These are phyloP conservation scores for Eragrostis tef DNA, from an alignment of 202 grass and related monocot genomes.

Conservation along the genomic window DNA sequence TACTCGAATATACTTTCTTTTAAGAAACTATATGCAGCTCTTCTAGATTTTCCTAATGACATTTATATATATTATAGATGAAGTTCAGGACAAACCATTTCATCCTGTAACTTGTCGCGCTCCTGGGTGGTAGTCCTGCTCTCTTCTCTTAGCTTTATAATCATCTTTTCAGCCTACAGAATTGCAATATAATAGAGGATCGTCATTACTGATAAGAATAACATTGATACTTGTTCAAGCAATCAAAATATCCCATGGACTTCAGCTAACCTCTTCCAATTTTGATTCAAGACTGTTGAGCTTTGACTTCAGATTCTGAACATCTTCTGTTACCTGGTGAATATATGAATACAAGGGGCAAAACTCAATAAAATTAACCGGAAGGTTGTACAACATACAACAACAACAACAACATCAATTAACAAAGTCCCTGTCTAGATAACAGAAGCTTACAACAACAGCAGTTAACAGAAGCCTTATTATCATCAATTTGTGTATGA, in stretches of 20 bases:
- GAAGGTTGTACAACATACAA: neutral
- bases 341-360: conserved; percentile 30
- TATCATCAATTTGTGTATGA: neutral
- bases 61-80: neutral
- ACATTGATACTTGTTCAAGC: conserved; percentile 25
- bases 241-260: conserved; percentile 35
- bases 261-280: conserved; percentile 78
- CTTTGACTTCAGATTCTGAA: conserved; percentile 87
- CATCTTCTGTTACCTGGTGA: conserved; percentile 83
- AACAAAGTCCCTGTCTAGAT: neutral
- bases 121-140: conserved; percentile 66
- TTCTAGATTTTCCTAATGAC: conserved; percentile 9
- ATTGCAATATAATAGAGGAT: conserved; percentile 23
- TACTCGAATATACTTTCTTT: neutral
- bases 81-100: conserved; percentile 66
- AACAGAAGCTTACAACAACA: conserved; percentile 63
- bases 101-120: conserved; percentile 75
- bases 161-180: conserved; percentile 87
- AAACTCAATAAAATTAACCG: conserved; percentile 32
- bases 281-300: conserved; percentile 81
- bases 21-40: neutral
- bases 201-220: conserved; percentile 11
- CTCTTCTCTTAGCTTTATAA: conserved; percentile 79
- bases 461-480: neutral
- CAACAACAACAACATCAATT: conserved; percentile 31